Evolutionary conservation across 1,139 yeast species (phyloP).

Genomic region (Candida tunisiensis): DNA sequence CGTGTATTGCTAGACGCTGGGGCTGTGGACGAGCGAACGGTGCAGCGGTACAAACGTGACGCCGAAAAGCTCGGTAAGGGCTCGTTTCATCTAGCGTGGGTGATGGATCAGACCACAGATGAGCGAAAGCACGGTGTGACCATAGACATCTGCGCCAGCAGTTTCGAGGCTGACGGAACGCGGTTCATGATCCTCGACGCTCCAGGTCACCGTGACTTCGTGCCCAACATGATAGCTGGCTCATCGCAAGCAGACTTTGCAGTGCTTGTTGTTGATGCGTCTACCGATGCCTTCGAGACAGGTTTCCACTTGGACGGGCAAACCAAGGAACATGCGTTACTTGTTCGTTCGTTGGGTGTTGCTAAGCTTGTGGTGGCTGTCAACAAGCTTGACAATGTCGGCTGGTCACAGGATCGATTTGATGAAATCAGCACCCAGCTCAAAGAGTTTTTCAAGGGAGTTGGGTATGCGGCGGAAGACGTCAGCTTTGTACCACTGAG

Average conservation of each 20-base stretch:
- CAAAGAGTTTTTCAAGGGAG: slow-evolving; percentile 37
- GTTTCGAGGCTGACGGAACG: slow-evolving; percentile 50
- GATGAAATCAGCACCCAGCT: slow-evolving; percentile 44
- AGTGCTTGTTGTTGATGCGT: slow-evolving; percentile 59
- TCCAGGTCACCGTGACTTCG: slow-evolving; percentile 95
- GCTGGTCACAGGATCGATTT: slow-evolving; percentile 55
- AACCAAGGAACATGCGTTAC: slow-evolving; percentile 80
- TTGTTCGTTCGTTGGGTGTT: slow-evolving; percentile 77
- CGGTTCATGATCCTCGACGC: slow-evolving; percentile 87
- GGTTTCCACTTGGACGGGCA: slow-evolving; percentile 84
- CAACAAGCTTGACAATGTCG: slow-evolving; percentile 63
- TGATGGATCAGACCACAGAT: slow-evolving; percentile 87
- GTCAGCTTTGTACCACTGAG: slow-evolving; percentile 67
- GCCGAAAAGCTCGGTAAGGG: slow-evolving; percentile 75
- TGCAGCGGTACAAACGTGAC: slow-evolving; percentile 64
- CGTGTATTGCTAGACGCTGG: slow-evolving; percentile 68
- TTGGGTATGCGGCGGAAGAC: slow-evolving; percentile 38
- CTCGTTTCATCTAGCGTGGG: slow-evolving; percentile 95
- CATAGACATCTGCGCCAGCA: slow-evolving; percentile 76
- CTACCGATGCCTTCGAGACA: slow-evolving; percentile 73
- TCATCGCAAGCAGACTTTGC: slow-evolving; percentile 73
- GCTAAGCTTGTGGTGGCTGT: slow-evolving; percentile 58
- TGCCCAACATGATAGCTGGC: slow-evolving; percentile 98
- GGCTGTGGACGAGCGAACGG: slow-evolving; percentile 59
- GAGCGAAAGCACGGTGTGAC: slow-evolving; percentile 83